Evolutionary conservation across 768 basidiomycete genomes (phyloP).

Genomic region (Pleurotus eryngii): DNA sequence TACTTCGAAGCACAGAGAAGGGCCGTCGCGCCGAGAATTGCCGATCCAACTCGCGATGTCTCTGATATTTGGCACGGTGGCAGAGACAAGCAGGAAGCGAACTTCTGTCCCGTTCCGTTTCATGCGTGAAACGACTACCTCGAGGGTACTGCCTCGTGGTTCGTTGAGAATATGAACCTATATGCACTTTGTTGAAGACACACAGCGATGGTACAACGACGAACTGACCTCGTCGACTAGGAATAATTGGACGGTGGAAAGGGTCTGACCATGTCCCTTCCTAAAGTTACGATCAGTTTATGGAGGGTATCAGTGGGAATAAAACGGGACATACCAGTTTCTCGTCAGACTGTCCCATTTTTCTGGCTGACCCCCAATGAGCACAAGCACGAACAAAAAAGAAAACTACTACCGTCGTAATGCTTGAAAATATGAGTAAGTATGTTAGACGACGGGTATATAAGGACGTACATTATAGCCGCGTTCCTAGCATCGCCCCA

Average conservation of each 20-base stretch:
- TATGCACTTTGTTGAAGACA: not conserved
- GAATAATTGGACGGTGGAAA: slow-evolving; percentile 74
- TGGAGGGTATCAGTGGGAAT: not conserved
- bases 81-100: slow-evolving; percentile 87
- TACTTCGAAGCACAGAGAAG: slow-evolving; percentile 73
- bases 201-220: not conserved
- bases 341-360: slow-evolving; percentile 96
- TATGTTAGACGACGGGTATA: not conserved
- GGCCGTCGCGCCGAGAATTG: slow-evolving; percentile 27
- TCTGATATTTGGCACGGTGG: slow-evolving; percentile 89
- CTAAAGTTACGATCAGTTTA: not conserved
- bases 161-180: slow-evolving; percentile 94
- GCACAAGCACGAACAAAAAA: not conserved
- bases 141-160: slow-evolving; percentile 84
- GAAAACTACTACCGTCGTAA: slow-evolving; percentile 66
- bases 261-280: slow-evolving; percentile 58
- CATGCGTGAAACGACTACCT: slow-evolving; percentile 95
- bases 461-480: slow-evolving; percentile 63
- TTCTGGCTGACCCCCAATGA: slow-evolving; percentile 57
- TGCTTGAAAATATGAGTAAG: slow-evolving; percentile 32
- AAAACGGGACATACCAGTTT: slow-evolving; percentile 52
- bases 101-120: slow-evolving; percentile 66
- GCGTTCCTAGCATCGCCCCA: slow-evolving; percentile 76
- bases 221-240: slow-evolving; percentile 82
- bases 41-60: slow-evolving; percentile 92